A percentile compares a stretch with the other conserved stretches of the same genome.
Evolutionary conservation across 2,329 filamentous ascomycete species (phyloP).

Genomic region (Botrytis medusae): DNA sequence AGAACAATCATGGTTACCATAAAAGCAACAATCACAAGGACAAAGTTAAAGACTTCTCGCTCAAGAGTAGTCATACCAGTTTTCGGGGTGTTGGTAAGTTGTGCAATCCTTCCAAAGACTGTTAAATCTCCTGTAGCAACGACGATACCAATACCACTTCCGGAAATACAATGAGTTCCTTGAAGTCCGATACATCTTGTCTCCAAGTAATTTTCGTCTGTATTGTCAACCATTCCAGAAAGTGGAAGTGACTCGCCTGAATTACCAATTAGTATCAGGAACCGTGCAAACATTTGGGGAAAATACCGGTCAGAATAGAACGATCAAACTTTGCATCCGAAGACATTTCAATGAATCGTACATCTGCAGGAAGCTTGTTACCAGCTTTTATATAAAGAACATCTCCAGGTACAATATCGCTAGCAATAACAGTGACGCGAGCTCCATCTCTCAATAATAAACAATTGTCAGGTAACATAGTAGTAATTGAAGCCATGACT

Average conservation of each 20-base stretch:
- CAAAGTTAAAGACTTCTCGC: conserved; percentile 70
- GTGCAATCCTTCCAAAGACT: conserved; percentile 73
- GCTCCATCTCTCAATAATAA: conserved; percentile 60
- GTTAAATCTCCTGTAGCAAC: conserved; percentile 70
- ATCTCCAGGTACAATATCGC: conserved; percentile 69
- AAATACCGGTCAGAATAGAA: conserved; percentile 61
- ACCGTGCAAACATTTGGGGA: too few relatives aligned
- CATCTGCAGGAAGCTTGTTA: conserved; percentile 71
- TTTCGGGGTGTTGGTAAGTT: conserved; percentile 66
- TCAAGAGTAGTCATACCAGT: conserved; percentile 67
- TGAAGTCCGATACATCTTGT: conserved; percentile 73
- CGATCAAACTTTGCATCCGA: conserved; percentile 72
- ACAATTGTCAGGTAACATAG: conserved; percentile 73
- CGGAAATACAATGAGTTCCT: conserved; percentile 72
- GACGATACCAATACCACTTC: conserved; percentile 63
- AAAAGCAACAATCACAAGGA: conserved; percentile 64
- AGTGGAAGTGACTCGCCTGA: conserved; percentile 61
- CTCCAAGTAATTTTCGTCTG: conserved; percentile 72
- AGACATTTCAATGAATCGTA: conserved; percentile 66
- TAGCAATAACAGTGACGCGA: conserved; percentile 50
- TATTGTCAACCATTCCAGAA: conserved; percentile 59
- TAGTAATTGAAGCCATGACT: conserved; percentile 76
- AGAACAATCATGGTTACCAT: conserved; percentile 64
- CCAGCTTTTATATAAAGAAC: conserved; percentile 66
- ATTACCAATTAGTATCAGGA: not conserved